Evolutionary conservation across 176 grass and related monocot genomes (phyloP).

Genomic region (Areca catechu): DNA sequence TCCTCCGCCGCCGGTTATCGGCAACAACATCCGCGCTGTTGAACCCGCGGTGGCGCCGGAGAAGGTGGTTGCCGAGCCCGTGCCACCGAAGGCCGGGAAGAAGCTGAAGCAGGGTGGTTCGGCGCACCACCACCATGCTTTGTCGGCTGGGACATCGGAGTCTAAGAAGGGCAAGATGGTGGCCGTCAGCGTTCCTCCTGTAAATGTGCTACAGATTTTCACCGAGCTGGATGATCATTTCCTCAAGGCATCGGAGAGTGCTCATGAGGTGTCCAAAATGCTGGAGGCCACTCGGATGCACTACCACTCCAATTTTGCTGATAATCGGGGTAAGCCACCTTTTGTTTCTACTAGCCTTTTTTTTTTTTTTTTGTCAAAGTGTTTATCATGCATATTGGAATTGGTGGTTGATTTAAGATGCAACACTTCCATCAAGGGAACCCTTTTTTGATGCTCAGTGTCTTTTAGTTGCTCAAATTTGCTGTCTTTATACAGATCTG

Average conservation of each 20-base stretch:
- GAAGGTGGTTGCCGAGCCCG: slow-evolving; percentile 7
- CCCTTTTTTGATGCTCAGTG: no score
- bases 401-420: no score
- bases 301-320: slow-evolving; percentile 95
- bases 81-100: slow-evolving; percentile 25
- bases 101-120: slow-evolving; percentile 20
- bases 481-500: no score
- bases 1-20: neutral
- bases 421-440: no score
- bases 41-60: slow-evolving; percentile 5
- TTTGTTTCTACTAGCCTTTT: slow-evolving; percentile 20
- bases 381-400: neutral
- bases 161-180: slow-evolving; percentile 43
- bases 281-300: slow-evolving; percentile 88
- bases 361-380: slow-evolving; percentile 6
- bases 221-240: slow-evolving; percentile 68
- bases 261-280: slow-evolving; percentile 78
- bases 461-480: no score
- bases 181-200: slow-evolving; percentile 13
- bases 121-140: slow-evolving; percentile 35
- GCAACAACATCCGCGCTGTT: slow-evolving; percentile 9
- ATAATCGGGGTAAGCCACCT: slow-evolving; percentile 57
- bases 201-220: slow-evolving; percentile 53
- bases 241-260: slow-evolving; percentile 60
- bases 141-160: slow-evolving; percentile 38